These are phyloP conservation scores for Cornus kousa DNA, from an alignment of 148 eudicot genomes.

Conservation along the genomic window DNA sequence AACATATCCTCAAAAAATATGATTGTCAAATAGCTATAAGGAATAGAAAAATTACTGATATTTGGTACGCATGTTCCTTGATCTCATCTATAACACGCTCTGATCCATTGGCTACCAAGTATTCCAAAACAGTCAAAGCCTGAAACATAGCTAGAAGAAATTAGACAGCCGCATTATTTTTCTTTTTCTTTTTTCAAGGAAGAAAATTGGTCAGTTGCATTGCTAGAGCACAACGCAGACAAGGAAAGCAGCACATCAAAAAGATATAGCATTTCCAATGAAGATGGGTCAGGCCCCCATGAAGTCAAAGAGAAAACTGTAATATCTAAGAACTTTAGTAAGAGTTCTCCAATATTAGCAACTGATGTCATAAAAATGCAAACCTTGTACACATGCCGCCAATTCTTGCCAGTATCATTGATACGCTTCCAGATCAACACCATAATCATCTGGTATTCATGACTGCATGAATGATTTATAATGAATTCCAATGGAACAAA, in stretches of 20 bases:
- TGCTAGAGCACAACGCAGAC: background rate
- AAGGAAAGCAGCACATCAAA: background rate
- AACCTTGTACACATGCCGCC: constrained; percentile 91
- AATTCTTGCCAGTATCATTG: constrained; percentile 90
- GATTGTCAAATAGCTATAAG: background rate
- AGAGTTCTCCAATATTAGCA: background rate
- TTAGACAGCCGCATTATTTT: constrained; percentile 8
- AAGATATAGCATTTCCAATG: background rate
- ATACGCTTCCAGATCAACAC: constrained; percentile 84
- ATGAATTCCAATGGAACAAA: constrained; percentile 6
- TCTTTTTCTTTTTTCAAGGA: no score
- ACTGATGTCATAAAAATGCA: constrained; percentile 2
- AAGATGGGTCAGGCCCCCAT: background rate
- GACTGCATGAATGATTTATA: constrained; percentile 44
- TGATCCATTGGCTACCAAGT: constrained; percentile 93
- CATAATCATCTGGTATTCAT: constrained; percentile 96
- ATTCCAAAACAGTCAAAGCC: constrained; percentile 93
- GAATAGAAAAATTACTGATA: constrained; percentile 53
- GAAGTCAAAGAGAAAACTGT: background rate
- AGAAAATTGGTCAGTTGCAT: constrained; percentile 8
- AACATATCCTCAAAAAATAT: background rate
- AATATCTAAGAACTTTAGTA: background rate
- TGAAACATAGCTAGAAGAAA: constrained; percentile 23
- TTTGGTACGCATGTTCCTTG: constrained; percentile 90
- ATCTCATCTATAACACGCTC: constrained; percentile 96